A percentile compares a stretch with the other conserved stretches of the same genome.
These are phyloP conservation scores for Suillus decipiens DNA, from an alignment of 768 basidiomycete genomes.

Conservation along the genomic window DNA sequence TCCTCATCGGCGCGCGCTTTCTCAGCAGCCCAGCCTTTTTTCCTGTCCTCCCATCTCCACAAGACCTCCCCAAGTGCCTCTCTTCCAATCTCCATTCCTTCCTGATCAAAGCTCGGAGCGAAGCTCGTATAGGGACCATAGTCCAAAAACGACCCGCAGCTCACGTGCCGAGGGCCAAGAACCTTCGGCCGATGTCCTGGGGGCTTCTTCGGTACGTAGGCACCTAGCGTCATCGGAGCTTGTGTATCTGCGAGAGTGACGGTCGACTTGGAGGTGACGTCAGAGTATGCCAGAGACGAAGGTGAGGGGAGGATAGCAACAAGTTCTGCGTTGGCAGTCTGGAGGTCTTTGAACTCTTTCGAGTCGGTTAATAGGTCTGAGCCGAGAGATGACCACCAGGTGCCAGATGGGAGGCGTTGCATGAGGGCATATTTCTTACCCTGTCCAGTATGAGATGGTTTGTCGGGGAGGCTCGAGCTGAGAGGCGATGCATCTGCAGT, in stretches of 20 bases:
- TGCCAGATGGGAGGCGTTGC: slow-evolving; percentile 74
- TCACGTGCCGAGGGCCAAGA: slow-evolving; percentile 54
- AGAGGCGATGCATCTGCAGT: slow-evolving; percentile 21
- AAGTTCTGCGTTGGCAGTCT: slow-evolving; percentile 72
- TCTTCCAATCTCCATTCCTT: slow-evolving; percentile 70
- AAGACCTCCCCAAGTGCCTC: slow-evolving; percentile 59
- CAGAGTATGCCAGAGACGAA: slow-evolving; percentile 34
- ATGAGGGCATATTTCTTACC: slow-evolving; percentile 72
- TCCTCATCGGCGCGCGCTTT: slow-evolving; percentile 30
- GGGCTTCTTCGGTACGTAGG: slow-evolving; percentile 51
- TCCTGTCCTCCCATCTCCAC: slow-evolving; percentile 51
- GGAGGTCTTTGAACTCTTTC: slow-evolving; percentile 48
- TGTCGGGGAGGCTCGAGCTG: slow-evolving; percentile 25
- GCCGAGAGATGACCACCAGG: slow-evolving; percentile 78
- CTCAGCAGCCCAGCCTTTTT: slow-evolving; percentile 26
- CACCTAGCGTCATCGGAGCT: slow-evolving; percentile 50
- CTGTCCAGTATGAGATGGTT: slow-evolving; percentile 30
- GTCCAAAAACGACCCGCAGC: slow-evolving; percentile 72
- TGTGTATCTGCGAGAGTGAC: slow-evolving; percentile 15
- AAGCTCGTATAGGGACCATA: slow-evolving; percentile 78
- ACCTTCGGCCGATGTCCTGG: slow-evolving; percentile 42
- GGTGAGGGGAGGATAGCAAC: slow-evolving; percentile 71
- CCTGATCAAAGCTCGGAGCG: slow-evolving; percentile 78
- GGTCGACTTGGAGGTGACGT: slow-evolving; percentile 26
- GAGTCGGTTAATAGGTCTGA: slow-evolving; percentile 42